These are phyloP conservation scores for Pythium vanterpoolii DNA, from an alignment of 352 stramenopile genomes.

Conservation along the genomic window DNA sequence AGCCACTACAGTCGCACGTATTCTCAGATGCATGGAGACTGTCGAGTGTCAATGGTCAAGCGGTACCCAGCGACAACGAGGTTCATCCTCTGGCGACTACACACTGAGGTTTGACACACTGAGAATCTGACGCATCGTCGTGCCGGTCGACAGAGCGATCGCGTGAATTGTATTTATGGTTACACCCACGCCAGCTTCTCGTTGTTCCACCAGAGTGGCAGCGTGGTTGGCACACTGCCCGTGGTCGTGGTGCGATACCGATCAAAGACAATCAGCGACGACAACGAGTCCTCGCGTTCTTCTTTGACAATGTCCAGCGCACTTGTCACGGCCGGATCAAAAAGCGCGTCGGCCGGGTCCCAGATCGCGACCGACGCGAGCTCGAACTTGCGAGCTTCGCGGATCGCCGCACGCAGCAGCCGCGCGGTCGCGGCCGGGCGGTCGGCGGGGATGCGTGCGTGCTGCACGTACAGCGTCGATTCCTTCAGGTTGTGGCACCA, in stretches of 20 bases:
- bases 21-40: too few species aligned
- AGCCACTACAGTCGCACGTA: too few species aligned
- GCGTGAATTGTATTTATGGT: neutral
- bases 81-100: too few species aligned
- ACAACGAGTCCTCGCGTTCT: conserved; percentile 44
- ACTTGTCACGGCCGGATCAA: conserved; percentile 16
- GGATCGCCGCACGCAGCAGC: conserved; percentile 21
- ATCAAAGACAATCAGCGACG: conserved; percentile 51
- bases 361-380: conserved; percentile 42
- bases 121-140: neutral
- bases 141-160: neutral
- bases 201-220: conserved; percentile 42
- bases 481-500: conserved; percentile 58
- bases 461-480: conserved; percentile 45
- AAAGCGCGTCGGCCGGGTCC: conserved; percentile 31
- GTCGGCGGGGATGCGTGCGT: conserved; percentile 29
- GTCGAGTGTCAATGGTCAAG: too few species aligned
- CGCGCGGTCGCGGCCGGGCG: conserved; percentile 9
- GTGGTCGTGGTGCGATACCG: conserved; percentile 4
- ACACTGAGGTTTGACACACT: neutral
- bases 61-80: too few species aligned
- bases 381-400: conserved; percentile 3
- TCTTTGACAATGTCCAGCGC: conserved; percentile 28
- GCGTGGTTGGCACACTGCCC: neutral
- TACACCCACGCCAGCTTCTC: conserved; percentile 56